Conservation (phyloP, 176 grass and related monocot genomes). For the Musa acuminata region DNA sequence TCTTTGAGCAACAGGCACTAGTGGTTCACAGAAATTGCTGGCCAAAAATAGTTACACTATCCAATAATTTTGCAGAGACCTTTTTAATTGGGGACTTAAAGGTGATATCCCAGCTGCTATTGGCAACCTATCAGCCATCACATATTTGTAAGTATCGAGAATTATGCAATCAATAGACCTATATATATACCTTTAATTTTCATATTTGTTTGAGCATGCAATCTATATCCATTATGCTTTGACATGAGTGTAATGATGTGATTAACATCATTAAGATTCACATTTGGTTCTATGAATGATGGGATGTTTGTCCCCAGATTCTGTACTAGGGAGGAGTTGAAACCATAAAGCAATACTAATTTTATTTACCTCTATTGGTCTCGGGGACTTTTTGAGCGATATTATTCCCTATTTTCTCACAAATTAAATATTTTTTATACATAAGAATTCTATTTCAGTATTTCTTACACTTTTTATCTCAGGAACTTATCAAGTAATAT, state of each 20-base stretch:
- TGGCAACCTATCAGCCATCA: not conserved
- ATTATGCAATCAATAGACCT: too few relatives aligned
- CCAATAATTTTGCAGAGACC: not conserved
- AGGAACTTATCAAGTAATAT: slow-evolving; percentile 67
- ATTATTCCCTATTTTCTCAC: not conserved
- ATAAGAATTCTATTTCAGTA: not conserved
- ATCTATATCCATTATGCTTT: not conserved
- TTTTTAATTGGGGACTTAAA: not conserved
- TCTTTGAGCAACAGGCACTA: not conserved
- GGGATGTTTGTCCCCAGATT: not conserved
- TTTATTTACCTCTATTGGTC: not conserved
- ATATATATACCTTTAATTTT: too few relatives aligned
- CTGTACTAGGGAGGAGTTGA: not conserved
- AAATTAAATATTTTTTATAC: not conserved
- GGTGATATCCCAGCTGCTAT: not conserved
- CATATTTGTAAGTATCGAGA: not conserved
- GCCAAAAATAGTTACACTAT: not conserved
- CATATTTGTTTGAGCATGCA: not conserved
- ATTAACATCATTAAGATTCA: not conserved
- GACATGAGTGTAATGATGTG: not conserved
- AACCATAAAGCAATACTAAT: not conserved
- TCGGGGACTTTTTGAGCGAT: not conserved
- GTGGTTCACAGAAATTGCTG: too few relatives aligned
- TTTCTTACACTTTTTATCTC: slow-evolving; percentile 1
- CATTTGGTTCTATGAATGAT: not conserved